Evolutionary conservation across 208 protist genomes (phyloP).

Genomic region (Trypanosoma melophagium): DNA sequence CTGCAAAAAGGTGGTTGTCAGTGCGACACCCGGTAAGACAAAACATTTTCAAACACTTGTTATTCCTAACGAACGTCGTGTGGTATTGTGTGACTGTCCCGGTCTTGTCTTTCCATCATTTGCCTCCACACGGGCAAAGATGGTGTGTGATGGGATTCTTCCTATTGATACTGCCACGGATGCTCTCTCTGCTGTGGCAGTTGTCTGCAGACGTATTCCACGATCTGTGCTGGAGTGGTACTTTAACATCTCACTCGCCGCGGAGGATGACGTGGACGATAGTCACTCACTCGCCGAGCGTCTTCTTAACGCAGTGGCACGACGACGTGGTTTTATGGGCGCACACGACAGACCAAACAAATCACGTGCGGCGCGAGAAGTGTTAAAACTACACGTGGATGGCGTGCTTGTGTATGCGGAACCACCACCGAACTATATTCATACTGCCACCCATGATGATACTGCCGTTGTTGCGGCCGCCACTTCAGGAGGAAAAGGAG

Average conservation of each 20-base stretch:
- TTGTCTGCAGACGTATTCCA: constrained; percentile 68
- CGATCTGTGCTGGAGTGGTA: constrained; percentile 59
- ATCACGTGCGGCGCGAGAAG: constrained; percentile 85
- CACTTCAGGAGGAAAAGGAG: not conserved
- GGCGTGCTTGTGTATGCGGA: constrained; percentile 79
- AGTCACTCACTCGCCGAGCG: constrained; percentile 61
- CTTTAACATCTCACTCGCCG: constrained; percentile 61
- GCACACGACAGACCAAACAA: constrained; percentile 94
- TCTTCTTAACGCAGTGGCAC: constrained; percentile 77
- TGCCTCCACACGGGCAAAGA: constrained; percentile 90
- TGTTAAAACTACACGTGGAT: constrained; percentile 96
- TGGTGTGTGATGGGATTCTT: constrained; percentile 97
- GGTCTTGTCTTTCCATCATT: constrained; percentile 96
- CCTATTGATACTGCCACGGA: constrained; percentile 90
- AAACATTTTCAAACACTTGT: constrained; percentile 98
- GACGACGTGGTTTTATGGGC: constrained; percentile 93
- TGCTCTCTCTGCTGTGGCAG: constrained; percentile 53
- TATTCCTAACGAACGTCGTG: constrained; percentile 86
- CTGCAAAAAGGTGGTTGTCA: constrained; percentile 95
- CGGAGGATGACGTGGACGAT: constrained; percentile 71
- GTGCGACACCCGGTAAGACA: constrained; percentile 97
- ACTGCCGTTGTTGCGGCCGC: constrained; percentile 8
- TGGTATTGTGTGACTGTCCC: constrained; percentile 97
- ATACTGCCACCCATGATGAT: constrained; percentile 11
- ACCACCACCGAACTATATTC: constrained; percentile 70